Percentiles rank a stretch among this genome's conserved stretches.
These are phyloP conservation scores for Cytospora paraplurivora DNA, from an alignment of 2,329 filamentous ascomycete genomes.

Conservation along the genomic window DNA sequence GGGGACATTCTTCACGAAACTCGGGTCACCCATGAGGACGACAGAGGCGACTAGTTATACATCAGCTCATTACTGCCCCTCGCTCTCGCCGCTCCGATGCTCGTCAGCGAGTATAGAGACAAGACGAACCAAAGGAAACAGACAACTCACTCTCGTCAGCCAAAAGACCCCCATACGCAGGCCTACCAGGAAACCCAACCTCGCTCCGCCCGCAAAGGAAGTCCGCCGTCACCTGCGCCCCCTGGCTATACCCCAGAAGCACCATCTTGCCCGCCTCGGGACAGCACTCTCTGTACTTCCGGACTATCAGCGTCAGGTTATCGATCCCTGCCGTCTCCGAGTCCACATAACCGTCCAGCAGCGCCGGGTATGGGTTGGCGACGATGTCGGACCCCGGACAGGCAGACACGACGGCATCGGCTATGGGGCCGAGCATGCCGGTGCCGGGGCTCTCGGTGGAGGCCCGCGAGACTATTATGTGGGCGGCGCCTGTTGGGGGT, in stretches of 20 bases:
- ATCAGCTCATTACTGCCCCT: neutral
- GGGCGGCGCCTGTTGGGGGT: constrained; percentile 16
- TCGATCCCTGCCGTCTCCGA: constrained; percentile 38
- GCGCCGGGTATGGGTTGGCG: constrained; percentile 39
- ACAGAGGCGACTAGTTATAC: constrained; percentile 36
- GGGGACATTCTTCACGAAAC: constrained; percentile 34
- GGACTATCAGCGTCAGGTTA: constrained; percentile 36
- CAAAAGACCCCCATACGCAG: constrained; percentile 25
- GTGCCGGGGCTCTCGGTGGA: constrained; percentile 39
- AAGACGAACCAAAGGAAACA: too few species aligned
- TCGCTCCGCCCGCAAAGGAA: constrained; percentile 35
- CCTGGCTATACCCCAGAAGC: constrained; percentile 39
- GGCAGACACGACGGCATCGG: constrained; percentile 35
- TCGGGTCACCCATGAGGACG: constrained; percentile 42
- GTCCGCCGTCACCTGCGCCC: constrained; percentile 38
- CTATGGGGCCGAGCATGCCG: constrained; percentile 39
- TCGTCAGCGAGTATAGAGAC: neutral
- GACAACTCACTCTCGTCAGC: constrained; percentile 27
- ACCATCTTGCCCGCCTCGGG: constrained; percentile 37
- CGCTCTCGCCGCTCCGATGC: neutral
- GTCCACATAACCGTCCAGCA: constrained; percentile 33
- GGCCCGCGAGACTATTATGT: constrained; percentile 43
- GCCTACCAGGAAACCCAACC: constrained; percentile 28
- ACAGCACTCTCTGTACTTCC: constrained; percentile 36
- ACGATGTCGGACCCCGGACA: constrained; percentile 39